These are phyloP conservation scores for Penicillium sp. DNA, from an alignment of 2,329 filamentous ascomycete species.

Conservation along the genomic window DNA sequence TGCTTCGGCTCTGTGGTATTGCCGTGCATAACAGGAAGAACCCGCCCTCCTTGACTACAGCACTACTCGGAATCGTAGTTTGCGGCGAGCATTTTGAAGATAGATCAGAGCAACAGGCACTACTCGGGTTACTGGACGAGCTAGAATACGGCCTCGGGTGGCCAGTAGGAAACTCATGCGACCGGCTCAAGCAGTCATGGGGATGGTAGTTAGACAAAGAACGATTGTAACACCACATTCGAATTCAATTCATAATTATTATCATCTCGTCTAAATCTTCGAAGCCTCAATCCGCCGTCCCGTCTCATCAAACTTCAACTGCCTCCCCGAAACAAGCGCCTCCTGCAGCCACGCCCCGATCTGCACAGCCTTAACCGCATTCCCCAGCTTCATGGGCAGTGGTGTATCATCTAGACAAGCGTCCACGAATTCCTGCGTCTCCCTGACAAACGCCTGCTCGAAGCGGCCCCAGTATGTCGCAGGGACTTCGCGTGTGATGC, in stretches of 20 bases:
- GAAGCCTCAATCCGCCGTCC: slow-evolving; percentile 51
- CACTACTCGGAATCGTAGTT: slow-evolving; percentile 5
- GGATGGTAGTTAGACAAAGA: neutral
- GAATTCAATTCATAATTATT: neutral
- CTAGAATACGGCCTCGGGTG: slow-evolving; percentile 3
- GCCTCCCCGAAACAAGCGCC: slow-evolving; percentile 58
- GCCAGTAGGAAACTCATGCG: slow-evolving; percentile 1
- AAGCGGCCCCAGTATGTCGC: slow-evolving; percentile 69
- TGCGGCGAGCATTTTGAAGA: slow-evolving; percentile 8
- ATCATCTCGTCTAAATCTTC: neutral
- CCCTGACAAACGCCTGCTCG: slow-evolving; percentile 66
- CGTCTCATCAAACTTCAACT: slow-evolving; percentile 63
- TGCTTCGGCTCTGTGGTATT: slow-evolving; percentile 5
- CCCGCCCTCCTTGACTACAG: slow-evolving; percentile 10
- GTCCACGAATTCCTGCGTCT: slow-evolving; percentile 68
- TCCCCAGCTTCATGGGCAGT: slow-evolving; percentile 61
- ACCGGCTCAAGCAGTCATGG: neutral
- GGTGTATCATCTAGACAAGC: slow-evolving; percentile 60
- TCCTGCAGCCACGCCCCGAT: slow-evolving; percentile 67
- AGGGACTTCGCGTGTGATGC: slow-evolving; percentile 65
- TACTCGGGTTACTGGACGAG: slow-evolving; percentile 1
- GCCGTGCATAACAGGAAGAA: slow-evolving; percentile 6
- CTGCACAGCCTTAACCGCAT: slow-evolving; percentile 61
- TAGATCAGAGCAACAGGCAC: neutral
- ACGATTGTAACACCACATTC: too few species aligned